Conservation (phyloP, 164 flowering plant genomes). For the Vitis cinerea region DNA sequence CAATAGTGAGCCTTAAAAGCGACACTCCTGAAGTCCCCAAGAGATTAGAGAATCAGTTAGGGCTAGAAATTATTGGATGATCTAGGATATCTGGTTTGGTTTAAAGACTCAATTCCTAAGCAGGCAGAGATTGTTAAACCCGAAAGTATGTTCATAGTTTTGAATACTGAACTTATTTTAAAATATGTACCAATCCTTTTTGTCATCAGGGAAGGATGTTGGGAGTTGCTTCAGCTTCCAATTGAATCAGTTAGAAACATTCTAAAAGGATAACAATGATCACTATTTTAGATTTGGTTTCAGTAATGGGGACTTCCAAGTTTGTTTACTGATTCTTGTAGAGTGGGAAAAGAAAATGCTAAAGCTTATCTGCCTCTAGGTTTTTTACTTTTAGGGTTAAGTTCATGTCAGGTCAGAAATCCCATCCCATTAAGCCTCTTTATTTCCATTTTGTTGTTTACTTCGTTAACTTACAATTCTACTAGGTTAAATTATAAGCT, state of each 20-base stretch:
- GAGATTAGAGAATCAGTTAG: background rate
- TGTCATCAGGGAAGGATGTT: background rate
- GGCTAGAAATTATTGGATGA: background rate
- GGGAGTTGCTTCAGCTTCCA: background rate
- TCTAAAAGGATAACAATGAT: background rate
- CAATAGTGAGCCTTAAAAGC: background rate
- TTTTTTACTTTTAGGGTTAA: background rate
- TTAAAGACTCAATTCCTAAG: too few relatives aligned
- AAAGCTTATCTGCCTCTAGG: background rate
- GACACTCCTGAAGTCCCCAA: too few relatives aligned
- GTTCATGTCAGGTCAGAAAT: background rate
- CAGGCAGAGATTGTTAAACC: background rate
- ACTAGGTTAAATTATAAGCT: too few relatives aligned
- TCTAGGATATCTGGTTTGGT: too few relatives aligned
- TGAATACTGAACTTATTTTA: background rate
- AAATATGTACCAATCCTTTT: background rate
- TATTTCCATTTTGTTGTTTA: background rate
- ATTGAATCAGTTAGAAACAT: background rate
- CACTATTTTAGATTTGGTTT: background rate
- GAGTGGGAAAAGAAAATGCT: background rate
- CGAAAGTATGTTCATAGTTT: background rate
- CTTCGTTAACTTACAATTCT: background rate
- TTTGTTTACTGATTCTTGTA: background rate
- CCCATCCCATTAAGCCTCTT: background rate
- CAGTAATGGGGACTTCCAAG: background rate